phyloP scores from a whole-genome alignment of 495 filamentous ascomycete species.

The Lichina pygmaea region DNA sequence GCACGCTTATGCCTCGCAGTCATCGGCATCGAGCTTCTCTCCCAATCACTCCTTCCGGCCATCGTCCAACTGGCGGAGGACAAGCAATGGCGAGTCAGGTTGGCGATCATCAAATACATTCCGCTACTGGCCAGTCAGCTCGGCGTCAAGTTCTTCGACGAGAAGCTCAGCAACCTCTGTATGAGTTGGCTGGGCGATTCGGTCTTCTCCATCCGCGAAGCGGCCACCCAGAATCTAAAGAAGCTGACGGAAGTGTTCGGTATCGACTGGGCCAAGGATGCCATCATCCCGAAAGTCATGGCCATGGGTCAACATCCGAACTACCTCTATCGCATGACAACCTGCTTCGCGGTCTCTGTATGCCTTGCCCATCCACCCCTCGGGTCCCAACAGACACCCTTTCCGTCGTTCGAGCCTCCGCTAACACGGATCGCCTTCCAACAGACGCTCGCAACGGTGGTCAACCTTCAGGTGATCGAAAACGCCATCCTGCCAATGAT shows the following conservation, averaged over 20 bases:
- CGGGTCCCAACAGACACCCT: background rate
- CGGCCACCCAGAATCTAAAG: slow-evolving; percentile 86
- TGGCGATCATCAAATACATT: slow-evolving; percentile 98
- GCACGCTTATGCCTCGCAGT: slow-evolving; percentile 22
- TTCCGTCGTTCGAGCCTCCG: slow-evolving; percentile 10
- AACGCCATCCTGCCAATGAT: slow-evolving; percentile 87
- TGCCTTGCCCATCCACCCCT: slow-evolving; percentile 12
- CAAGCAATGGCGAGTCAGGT: slow-evolving; percentile 95
- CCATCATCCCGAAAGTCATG: slow-evolving; percentile 96
- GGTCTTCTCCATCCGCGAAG: slow-evolving; percentile 93
- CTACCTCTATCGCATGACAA: slow-evolving; percentile 98
- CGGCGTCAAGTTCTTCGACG: slow-evolving; percentile 93
- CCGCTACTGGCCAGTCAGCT: slow-evolving; percentile 86
- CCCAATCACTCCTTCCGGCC: slow-evolving; percentile 88
- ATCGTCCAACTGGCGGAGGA: slow-evolving; percentile 95
- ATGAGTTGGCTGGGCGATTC: slow-evolving; percentile 99
- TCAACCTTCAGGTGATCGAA: slow-evolving; percentile 74
- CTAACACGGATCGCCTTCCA: background rate
- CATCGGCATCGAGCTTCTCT: slow-evolving; percentile 90
- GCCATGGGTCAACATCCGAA: slow-evolving; percentile 93
- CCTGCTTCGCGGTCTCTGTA: slow-evolving; percentile 93
- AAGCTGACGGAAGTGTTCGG: slow-evolving; percentile 97
- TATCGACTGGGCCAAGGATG: slow-evolving; percentile 89
- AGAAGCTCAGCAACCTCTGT: slow-evolving; percentile 81
- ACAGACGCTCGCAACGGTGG: slow-evolving; percentile 78